Percentiles rank a stretch among this genome's conserved stretches.
Evolutionary conservation across 768 basidiomycete genomes (phyloP).

Genomic region (Neoboletus brunneissimus): DNA sequence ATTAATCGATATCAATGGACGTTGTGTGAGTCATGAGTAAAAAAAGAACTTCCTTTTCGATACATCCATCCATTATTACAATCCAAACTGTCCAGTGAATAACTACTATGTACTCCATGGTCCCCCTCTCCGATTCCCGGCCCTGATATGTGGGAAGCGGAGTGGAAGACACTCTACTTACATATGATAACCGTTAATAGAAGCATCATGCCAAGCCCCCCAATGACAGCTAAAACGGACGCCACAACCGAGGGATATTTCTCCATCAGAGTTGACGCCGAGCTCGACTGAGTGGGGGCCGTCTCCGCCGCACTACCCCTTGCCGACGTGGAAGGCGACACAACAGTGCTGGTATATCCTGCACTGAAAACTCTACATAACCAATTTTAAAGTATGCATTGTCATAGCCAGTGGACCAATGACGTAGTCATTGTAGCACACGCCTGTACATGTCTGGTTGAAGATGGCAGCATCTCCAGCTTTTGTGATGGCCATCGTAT

Average conservation of each 20-base stretch:
- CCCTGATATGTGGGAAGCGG: neutral
- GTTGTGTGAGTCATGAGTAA: neutral
- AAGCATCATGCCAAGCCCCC: slow-evolving; percentile 17
- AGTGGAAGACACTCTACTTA: neutral
- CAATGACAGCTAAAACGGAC: slow-evolving; percentile 9
- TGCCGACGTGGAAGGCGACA: slow-evolving; percentile 22
- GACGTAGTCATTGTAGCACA: slow-evolving; percentile 70
- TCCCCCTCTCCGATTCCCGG: neutral
- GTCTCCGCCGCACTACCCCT: slow-evolving; percentile 11
- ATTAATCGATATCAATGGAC: too few species aligned
- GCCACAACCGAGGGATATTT: slow-evolving; percentile 5
- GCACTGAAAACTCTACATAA: slow-evolving; percentile 51
- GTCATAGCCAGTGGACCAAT: slow-evolving; percentile 58
- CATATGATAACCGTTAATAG: slow-evolving; percentile 1
- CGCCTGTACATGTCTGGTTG: slow-evolving; percentile 56
- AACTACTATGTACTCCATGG: neutral
- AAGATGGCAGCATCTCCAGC: slow-evolving; percentile 57
- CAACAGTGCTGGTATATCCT: slow-evolving; percentile 27
- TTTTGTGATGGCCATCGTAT: slow-evolving; percentile 26
- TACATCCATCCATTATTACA: neutral
- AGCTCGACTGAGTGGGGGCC: slow-evolving; percentile 6
- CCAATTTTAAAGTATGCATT: slow-evolving; percentile 73
- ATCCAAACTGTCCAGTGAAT: neutral
- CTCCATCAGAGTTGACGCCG: slow-evolving; percentile 1
- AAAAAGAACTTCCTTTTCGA: neutral